Base-by-base conservation (phyloP, 2,329 filamentous ascomycete genomes). In the Talaromyces verruculosus region DNA sequence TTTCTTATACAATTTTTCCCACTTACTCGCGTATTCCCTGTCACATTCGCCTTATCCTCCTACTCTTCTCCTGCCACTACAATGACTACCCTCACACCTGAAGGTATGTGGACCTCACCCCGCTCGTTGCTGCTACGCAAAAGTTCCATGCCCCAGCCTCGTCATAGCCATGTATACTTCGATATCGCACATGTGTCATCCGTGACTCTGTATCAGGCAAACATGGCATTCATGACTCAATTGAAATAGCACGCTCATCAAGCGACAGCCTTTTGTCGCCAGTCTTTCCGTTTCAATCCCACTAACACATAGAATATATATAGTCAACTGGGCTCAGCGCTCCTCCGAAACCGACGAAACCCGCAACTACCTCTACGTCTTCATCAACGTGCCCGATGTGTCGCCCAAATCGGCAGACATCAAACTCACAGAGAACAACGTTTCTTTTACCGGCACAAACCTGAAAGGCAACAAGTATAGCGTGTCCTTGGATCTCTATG, bases 281-380 rank as follows among this genome's bases (percentile, higher is more conserved):
- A 0, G n/a, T 22, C 22, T 49, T 17, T 17, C 13, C 6, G 3
- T 30, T 45, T 8, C 37, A 45, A 33, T 30, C 10, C 19, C 3
- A 33, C 57, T 60, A 60, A 60, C 57, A 33, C 53, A 22, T 37
- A 5, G 5, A 28, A 25, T 51, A 49, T 25, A 25, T 69, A 67
- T 75, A 98, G 95, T 99, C 74, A 91, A 93, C 81, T 99, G 95
- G 95, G 94, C 95, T 71, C 95, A 99, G 85, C 93, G 95, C 85
- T 98, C 94, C 57, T 95, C 89, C 76, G 84, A 81, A 73, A 84
- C 84, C 72, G 93, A 97, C 64, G 79, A 91, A 65, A 86, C 89
- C 79, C 96, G 93, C 85, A 99, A 99, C 87, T 91, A 92, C 83
- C 84, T 99, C 85, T 96, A 93, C 84, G 87, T 99, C 72, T 96